Percentiles rank a stretch among this genome's conserved stretches.
These are phyloP conservation scores for Limonium bicolor DNA, from an alignment of 148 eudicot genomes.

Conservation along the genomic window DNA sequence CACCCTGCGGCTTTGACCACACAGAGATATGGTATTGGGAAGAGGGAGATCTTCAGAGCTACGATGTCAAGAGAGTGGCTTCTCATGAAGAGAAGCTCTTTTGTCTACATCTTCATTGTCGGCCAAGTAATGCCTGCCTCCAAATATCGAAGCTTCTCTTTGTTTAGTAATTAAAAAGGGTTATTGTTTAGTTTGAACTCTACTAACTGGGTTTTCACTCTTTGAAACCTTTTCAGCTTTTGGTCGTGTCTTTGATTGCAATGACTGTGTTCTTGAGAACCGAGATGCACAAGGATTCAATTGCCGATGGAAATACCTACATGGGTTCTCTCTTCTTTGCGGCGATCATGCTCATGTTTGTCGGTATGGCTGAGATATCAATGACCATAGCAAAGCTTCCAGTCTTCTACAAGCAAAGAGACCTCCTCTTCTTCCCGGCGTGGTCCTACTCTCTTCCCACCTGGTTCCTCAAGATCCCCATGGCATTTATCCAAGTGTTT, in stretches of 20 bases:
- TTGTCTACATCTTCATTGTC: slow-evolving; percentile 50
- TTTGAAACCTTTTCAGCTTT: slow-evolving; percentile 20
- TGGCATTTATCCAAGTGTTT: slow-evolving; percentile 35
- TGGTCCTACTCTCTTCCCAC: slow-evolving; percentile 73
- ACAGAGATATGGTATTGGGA: slow-evolving; percentile 30
- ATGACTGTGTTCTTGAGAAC: slow-evolving; percentile 66
- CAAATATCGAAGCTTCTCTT: no score
- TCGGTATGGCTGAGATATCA: slow-evolving; percentile 51
- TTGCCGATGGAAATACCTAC: slow-evolving; percentile 29
- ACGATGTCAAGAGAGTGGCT: slow-evolving; percentile 35
- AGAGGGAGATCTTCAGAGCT: slow-evolving; percentile 41
- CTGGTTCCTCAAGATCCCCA: slow-evolving; percentile 56
- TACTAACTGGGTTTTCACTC: slow-evolving; percentile 19
- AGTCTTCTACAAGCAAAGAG: slow-evolving; percentile 59
- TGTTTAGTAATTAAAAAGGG: no score
- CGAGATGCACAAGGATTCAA: slow-evolving; percentile 21
- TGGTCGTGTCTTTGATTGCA: slow-evolving; percentile 22
- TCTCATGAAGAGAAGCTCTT: slow-evolving; percentile 71
- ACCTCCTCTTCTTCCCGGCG: slow-evolving; percentile 53
- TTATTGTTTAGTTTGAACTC: no score
- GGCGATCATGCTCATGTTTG: slow-evolving; percentile 23
- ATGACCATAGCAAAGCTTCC: slow-evolving; percentile 67
- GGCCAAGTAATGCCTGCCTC: no score
- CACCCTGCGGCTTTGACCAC: slow-evolving; percentile 78
- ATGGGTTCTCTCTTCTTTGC: slow-evolving; percentile 44